Evolutionary conservation across 495 filamentous ascomycete species (phyloP).

Genomic region (Clohesyomyces aquaticus): DNA sequence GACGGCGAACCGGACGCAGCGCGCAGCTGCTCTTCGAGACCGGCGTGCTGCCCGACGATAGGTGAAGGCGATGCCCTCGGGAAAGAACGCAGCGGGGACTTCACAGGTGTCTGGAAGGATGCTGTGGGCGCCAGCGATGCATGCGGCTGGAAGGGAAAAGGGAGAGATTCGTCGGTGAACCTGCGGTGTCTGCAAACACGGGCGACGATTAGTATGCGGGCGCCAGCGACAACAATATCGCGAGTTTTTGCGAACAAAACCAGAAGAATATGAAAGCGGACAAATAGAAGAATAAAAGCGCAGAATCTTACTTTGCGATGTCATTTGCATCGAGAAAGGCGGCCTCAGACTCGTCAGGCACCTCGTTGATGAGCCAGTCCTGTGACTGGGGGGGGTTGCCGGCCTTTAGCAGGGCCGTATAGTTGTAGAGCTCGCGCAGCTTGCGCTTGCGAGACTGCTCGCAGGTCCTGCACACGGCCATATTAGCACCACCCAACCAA

Average conservation of each 20-base stretch:
- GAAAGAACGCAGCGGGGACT: conserved; percentile 8
- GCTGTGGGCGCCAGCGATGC: conserved; percentile 24
- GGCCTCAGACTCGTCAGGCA: conserved; percentile 49
- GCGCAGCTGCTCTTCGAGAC: conserved; percentile 31
- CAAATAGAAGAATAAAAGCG: conserved; percentile 28
- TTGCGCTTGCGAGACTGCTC: conserved; percentile 80
- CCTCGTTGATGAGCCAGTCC: conserved; percentile 52
- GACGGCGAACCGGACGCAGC: conserved; percentile 36
- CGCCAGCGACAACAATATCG: conserved; percentile 40
- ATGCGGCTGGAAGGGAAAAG: conserved; percentile 46
- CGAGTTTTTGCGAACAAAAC: neutral
- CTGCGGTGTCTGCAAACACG: conserved; percentile 57
- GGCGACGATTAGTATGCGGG: conserved; percentile 21
- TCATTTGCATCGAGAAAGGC: conserved; percentile 75
- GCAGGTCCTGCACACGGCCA: conserved; percentile 61
- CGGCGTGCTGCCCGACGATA: neutral
- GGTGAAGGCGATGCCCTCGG: conserved; percentile 23
- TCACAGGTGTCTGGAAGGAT: conserved; percentile 27
- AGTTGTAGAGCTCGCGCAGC: conserved; percentile 75
- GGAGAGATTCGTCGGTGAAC: conserved; percentile 58
- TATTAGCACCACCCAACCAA: conserved; percentile 44
- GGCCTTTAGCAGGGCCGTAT: conserved; percentile 52
- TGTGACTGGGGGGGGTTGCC: conserved; percentile 53
- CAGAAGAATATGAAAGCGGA: conserved; percentile 7
- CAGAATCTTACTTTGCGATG: conserved; percentile 69